Percentiles rank a stretch among this genome's conserved stretches.
Conservation (phyloP, 176 grass and related monocot genomes). For the Cocos nucifera region DNA sequence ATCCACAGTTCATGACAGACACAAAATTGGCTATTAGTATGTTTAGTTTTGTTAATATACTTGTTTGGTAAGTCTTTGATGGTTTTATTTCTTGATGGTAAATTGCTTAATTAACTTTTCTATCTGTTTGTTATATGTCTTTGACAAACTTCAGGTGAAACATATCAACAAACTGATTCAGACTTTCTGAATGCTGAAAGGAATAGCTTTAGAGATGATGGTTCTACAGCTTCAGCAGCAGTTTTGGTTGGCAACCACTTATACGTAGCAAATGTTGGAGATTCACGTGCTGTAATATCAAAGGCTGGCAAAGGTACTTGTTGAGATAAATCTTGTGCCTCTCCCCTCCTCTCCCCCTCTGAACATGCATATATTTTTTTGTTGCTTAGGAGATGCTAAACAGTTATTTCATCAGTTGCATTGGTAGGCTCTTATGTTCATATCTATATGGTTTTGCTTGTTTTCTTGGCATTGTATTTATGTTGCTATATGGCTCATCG, state of each 20-base stretch:
- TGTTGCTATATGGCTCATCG: too few relatives aligned
- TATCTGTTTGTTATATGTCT: conserved; percentile 1
- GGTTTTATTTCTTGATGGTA: neutral
- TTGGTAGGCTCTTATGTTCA: too few relatives aligned
- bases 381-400: too few relatives aligned
- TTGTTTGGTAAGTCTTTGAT: neutral
- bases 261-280: conserved; percentile 97
- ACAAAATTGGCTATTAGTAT: conserved; percentile 87
- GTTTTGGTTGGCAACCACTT: conserved; percentile 78
- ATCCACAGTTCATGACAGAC: conserved; percentile 82
- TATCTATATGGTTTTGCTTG: too few relatives aligned
- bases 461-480: too few relatives aligned
- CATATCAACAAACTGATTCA: conserved; percentile 71
- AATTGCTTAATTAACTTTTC: conserved; percentile 6
- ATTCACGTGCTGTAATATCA: conserved; percentile 83
- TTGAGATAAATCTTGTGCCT: neutral
- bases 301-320: conserved; percentile 84
- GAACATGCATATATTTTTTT: too few relatives aligned
- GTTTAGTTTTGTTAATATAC: conserved; percentile 17
- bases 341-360: too few relatives aligned
- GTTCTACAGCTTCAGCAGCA: conserved; percentile 80
- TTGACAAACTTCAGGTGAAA: conserved; percentile 57
- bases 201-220: conserved; percentile 75
- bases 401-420: too few relatives aligned
- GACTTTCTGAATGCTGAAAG: conserved; percentile 76